These are phyloP conservation scores for Aspergillus aculeatus DNA, from an alignment of 2,329 filamentous ascomycete species.

Conservation along the genomic window DNA sequence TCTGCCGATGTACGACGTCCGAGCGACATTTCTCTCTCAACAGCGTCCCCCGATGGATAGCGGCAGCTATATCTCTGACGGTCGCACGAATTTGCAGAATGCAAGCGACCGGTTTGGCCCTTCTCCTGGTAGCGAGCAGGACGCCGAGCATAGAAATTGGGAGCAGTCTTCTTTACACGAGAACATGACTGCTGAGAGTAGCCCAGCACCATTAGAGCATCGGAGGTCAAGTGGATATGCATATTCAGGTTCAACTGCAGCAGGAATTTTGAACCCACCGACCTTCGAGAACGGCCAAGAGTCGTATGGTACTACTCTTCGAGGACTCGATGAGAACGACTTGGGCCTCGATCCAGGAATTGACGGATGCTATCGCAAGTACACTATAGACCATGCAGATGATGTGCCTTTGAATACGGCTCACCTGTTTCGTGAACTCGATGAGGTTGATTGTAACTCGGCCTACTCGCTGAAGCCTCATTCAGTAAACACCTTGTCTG, in stretches of 20 bases:
- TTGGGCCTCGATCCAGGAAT: conserved; percentile 19
- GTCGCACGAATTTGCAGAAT: not conserved
- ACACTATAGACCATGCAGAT: conserved; percentile 5
- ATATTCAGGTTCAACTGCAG: not conserved
- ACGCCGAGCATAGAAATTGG: not conserved
- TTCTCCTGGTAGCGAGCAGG: not conserved
- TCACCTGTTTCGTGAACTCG: conserved; percentile 21
- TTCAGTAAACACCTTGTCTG: conserved; percentile 9
- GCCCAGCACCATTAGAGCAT: not conserved
- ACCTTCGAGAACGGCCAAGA: not conserved
- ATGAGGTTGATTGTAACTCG: conserved; percentile 24
- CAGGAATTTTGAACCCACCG: not conserved
- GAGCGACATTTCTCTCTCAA: conserved; percentile 16
- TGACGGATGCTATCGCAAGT: conserved; percentile 15
- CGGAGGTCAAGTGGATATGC: not conserved
- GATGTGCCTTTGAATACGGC: conserved; percentile 9
- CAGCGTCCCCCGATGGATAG: conserved; percentile 11
- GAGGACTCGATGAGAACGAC: conserved; percentile 14
- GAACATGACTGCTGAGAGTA: not conserved
- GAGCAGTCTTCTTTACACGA: not conserved
- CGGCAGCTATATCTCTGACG: not conserved
- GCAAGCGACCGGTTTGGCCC: not conserved
- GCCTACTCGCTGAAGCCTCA: conserved; percentile 15
- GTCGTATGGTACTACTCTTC: not conserved
- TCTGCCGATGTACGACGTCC: conserved; percentile 21